A percentile compares a stretch with the other conserved stretches of the same genome.
Evolutionary conservation across 2,329 filamentous ascomycete genomes (phyloP).

Genomic region (Xylariaceae sp.): DNA sequence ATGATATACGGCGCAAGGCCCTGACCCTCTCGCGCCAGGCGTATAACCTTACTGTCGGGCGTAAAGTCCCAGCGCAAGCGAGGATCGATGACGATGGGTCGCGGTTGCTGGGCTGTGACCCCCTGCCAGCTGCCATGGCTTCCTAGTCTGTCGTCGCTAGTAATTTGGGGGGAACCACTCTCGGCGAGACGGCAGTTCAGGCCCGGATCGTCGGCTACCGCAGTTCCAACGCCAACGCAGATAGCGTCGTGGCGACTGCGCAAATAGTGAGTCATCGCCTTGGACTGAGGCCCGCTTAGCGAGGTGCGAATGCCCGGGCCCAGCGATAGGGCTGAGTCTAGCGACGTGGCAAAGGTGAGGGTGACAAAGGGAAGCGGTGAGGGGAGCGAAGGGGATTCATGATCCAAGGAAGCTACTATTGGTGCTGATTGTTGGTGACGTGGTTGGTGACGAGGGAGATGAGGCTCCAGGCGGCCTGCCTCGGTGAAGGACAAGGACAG

Average conservation of each 20-base stretch:
- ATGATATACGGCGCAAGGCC: constrained; percentile 75
- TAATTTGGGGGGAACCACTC: too few relatives aligned
- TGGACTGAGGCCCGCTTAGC: constrained; percentile 77
- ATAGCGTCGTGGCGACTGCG: constrained; percentile 81
- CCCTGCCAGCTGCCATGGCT: constrained; percentile 29
- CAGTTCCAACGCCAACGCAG: constrained; percentile 78
- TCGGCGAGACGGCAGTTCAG: constrained; percentile 75
- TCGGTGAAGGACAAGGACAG: constrained; percentile 27
- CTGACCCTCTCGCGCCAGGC: constrained; percentile 57
- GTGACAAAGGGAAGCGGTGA: constrained; percentile 50
- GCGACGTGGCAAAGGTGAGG: constrained; percentile 84
- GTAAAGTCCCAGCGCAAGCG: constrained; percentile 66
- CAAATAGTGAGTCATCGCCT: constrained; percentile 90
- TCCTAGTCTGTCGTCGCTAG: too few relatives aligned
- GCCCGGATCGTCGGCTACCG: constrained; percentile 77
- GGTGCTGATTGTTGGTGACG: too few relatives aligned
- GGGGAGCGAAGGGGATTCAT: background rate
- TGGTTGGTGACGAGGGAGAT: too few relatives aligned
- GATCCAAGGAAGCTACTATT: constrained; percentile 1
- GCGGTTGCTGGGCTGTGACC: constrained; percentile 58
- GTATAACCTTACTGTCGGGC: constrained; percentile 60
- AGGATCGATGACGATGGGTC: constrained; percentile 80
- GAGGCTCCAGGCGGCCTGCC: constrained; percentile 29
- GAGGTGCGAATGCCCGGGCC: constrained; percentile 75
- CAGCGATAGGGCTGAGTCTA: constrained; percentile 76